A percentile compares a stretch with the other conserved stretches of the same genome.
Evolutionary conservation across 306 rosid species (phyloP).

Genomic region (Amphicarpaea edgeworthii): DNA sequence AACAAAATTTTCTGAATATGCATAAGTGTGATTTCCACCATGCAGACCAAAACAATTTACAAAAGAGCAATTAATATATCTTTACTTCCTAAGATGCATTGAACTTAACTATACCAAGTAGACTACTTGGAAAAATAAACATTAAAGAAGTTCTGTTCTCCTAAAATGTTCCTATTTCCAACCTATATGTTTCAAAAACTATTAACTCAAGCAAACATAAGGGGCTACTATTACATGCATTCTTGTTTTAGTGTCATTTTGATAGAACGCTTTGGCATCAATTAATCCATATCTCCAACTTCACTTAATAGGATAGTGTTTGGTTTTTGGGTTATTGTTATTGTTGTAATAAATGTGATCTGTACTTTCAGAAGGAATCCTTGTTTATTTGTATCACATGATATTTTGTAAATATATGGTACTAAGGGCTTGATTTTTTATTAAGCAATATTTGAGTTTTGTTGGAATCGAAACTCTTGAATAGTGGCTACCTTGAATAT

Average conservation of each 20-base stretch:
- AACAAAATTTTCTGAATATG: background rate
- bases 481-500: too few relatives aligned
- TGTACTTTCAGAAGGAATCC: too few relatives aligned
- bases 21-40: background rate
- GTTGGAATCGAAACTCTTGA: too few relatives aligned
- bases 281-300: conserved; percentile 10
- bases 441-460: too few relatives aligned
- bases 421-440: too few relatives aligned
- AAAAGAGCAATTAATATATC: background rate
- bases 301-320: too few relatives aligned
- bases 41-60: background rate
- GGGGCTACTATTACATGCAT: conserved; percentile 20
- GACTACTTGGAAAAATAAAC: background rate
- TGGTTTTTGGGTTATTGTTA: too few relatives aligned
- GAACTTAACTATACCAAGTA: background rate
- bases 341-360: too few relatives aligned
- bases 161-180: background rate
- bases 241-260: conserved; percentile 6
- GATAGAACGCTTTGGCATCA: conserved; percentile 13
- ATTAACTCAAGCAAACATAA: conserved; percentile 27
- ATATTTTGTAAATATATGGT: too few relatives aligned
- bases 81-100: background rate
- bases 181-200: background rate
- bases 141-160: background rate
- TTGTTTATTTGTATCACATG: too few relatives aligned